Evolutionary conservation across 139 green algal genomes (phyloP), one percentile per base, ranked within the genome.

Genomic region (Tetraselmis chui): DNA sequence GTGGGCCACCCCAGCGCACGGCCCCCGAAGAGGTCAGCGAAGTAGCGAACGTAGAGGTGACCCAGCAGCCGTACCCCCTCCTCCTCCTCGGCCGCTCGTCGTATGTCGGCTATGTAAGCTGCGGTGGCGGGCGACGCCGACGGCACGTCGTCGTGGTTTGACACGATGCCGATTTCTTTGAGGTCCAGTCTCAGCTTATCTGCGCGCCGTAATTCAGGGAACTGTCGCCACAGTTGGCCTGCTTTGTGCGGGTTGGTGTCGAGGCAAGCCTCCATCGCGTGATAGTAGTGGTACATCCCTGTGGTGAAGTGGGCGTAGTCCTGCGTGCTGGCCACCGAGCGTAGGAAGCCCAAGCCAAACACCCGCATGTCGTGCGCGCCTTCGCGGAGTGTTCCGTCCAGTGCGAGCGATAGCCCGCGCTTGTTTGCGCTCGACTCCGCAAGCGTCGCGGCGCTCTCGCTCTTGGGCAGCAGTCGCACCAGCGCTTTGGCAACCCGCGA

Each of bases 21-120:
- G 24, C 77, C 77, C 2, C 77, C 77, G 77, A 80, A 80, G 2
- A 80, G 29, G 77, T 80, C 77, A 27, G 77, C 77, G 28, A 80
- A 32, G 77, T 80, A 80, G 23, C 77, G 77, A 2, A 27, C n/a
- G 77, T 80, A 80, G 28, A 80, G 77, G 77, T 80, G 77, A 5
- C 77, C 77, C 29, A 80, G 77, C 27, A 80, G 29, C 24, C 23
- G 29, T 2, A 32, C 77, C 23, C 77, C 77, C 2, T 18, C 23
- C 28, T 80, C 77, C 23, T 18, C 28, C 77, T 27, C 77, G 26
- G 31, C 77, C 23, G 31, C 77, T 1, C 28, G 23, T 27, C 18
- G 11, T 5, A 67, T 67, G 45, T 5, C 45, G 45, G 45, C 45
- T 18, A 67, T 18, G 45, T 67, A 67, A 18, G 45, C 45, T 18